These are phyloP conservation scores for Aspergillus heteromorphus DNA, from an alignment of 495 filamentous ascomycete species.

Conservation along the genomic window DNA sequence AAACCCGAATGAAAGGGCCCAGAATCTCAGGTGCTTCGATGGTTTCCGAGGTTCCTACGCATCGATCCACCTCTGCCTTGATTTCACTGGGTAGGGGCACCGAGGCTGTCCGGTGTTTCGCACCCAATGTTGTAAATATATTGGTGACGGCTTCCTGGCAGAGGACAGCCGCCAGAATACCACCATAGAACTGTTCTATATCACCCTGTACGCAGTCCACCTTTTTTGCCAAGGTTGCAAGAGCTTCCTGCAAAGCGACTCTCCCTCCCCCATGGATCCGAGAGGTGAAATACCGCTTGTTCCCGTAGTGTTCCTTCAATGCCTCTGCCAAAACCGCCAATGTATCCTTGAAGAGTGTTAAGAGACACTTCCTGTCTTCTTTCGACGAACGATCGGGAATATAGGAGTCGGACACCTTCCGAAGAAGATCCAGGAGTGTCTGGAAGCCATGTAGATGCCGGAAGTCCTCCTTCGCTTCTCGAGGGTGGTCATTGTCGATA, in stretches of 20 bases:
- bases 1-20: slow-evolving; percentile 37
- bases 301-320: slow-evolving; percentile 76
- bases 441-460: slow-evolving; percentile 79
- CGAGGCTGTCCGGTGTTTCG: slow-evolving; percentile 20
- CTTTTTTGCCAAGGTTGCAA: slow-evolving; percentile 56
- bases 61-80: slow-evolving; percentile 29
- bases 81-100: slow-evolving; percentile 17
- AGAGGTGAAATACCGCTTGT: slow-evolving; percentile 76
- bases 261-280: slow-evolving; percentile 70
- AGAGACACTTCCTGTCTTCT: slow-evolving; percentile 54
- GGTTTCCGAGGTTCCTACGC: slow-evolving; percentile 34
- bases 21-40: slow-evolving; percentile 39
- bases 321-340: slow-evolving; percentile 70
- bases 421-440: slow-evolving; percentile 59
- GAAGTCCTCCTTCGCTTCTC: slow-evolving; percentile 68
- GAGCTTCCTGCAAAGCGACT: slow-evolving; percentile 64
- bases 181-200: slow-evolving; percentile 73
- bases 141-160: slow-evolving; percentile 65
- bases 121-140: slow-evolving; percentile 29
- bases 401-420: slow-evolving; percentile 67
- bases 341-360: slow-evolving; percentile 64
- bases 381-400: slow-evolving; percentile 46
- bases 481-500: slow-evolving; percentile 43
- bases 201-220: slow-evolving; percentile 47
- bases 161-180: slow-evolving; percentile 75